A percentile compares a stretch with the other conserved stretches of the same genome.
Conservation (phyloP, 75 land plant species). For the Cryptomeria japonica region DNA sequence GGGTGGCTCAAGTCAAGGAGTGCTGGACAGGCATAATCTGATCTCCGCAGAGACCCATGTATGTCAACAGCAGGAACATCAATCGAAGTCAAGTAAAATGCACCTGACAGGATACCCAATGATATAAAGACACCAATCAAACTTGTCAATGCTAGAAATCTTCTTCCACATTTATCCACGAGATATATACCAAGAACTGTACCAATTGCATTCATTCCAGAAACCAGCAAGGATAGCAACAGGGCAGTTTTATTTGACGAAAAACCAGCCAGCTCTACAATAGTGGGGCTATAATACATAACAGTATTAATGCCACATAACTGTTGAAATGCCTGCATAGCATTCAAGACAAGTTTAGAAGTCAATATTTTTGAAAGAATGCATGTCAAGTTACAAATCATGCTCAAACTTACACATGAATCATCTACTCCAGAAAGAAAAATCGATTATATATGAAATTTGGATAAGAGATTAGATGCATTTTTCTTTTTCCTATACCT, state of each 20-base stretch:
- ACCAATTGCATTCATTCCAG: conserved; percentile 84
- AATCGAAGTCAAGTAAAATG: conserved; percentile 55
- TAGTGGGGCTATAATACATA: conserved; percentile 97
- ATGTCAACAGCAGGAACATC: conserved; percentile 20
- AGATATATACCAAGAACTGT: conserved; percentile 83
- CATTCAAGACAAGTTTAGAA: neutral
- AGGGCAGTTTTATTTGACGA: conserved; percentile 78
- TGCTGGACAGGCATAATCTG: conserved; percentile 18
- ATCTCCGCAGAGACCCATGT: conserved; percentile 11
- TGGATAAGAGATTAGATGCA: neutral
- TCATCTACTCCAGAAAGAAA: neutral
- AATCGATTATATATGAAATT: neutral
- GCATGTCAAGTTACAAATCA: neutral
- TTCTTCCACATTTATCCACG: conserved; percentile 82
- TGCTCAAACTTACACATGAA: neutral
- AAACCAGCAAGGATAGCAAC: conserved; percentile 74
- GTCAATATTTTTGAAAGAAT: neutral
- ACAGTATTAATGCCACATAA: conserved; percentile 98
- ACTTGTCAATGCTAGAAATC: conserved; percentile 65
- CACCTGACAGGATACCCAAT: conserved; percentile 61
- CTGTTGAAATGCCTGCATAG: conserved; percentile 89
- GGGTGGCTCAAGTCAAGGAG: neutral
- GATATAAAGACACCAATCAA: conserved; percentile 80
- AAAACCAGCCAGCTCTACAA: conserved; percentile 96
- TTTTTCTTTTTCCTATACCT: conserved; percentile 46